phyloP scores from a whole-genome alignment of 371 early-diverging fungal genomes.

The Mucor irregularis region DNA sequence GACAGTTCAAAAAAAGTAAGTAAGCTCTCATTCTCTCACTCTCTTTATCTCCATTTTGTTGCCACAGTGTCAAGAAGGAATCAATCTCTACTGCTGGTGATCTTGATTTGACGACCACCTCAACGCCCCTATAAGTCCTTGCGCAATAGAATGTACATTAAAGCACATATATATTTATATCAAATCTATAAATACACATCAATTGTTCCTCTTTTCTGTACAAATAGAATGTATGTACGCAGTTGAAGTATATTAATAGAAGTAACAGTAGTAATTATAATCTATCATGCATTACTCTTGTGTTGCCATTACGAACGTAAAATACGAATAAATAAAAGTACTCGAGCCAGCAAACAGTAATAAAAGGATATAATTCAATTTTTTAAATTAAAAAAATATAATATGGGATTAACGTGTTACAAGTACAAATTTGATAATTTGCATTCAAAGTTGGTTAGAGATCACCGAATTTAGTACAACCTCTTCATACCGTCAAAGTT shows the following conservation, averaged over 20 bases:
- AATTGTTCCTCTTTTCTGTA: too few species aligned
- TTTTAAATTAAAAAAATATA: neutral
- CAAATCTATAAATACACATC: neutral
- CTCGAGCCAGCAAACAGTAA: too few species aligned
- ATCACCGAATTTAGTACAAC: neutral
- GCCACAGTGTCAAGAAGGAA: neutral
- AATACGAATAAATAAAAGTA: neutral
- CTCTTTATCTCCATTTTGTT: neutral
- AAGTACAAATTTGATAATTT: neutral
- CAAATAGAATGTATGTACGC: too few species aligned
- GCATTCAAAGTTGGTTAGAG: neutral
- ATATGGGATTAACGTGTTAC: neutral
- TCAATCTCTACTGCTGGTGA: too few species aligned
- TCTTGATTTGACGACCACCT: constrained; percentile 1
- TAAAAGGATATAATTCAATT: too few species aligned
- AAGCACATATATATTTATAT: neutral
- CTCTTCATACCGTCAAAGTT: neutral
- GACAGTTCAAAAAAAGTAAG: too few species aligned
- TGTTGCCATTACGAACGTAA: neutral
- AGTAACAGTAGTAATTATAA: too few species aligned
- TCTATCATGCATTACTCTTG: too few species aligned
- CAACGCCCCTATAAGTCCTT: neutral
- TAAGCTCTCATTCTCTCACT: too few species aligned
- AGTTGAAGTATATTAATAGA: too few species aligned
- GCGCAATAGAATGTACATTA: neutral